These are phyloP conservation scores for Penicillium nordicum DNA, from an alignment of 2,329 filamentous ascomycete species.

Conservation along the genomic window DNA sequence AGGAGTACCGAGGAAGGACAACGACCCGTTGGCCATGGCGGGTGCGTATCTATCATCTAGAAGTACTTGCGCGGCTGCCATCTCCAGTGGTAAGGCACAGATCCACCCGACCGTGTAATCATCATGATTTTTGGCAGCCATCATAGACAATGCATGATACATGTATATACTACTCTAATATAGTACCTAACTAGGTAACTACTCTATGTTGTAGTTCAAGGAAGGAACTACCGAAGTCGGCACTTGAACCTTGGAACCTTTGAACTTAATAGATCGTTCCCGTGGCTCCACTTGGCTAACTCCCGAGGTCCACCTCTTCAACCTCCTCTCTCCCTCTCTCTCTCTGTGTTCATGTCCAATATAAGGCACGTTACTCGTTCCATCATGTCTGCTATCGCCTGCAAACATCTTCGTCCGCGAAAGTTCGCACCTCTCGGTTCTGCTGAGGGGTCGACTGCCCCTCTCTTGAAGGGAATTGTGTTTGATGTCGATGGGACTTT, in stretches of 20 bases:
- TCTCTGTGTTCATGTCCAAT: neutral
- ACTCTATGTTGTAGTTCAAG: too few relatives aligned
- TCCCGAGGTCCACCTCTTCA: neutral
- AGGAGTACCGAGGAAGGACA: too few relatives aligned
- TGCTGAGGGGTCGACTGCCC: conserved; percentile 32
- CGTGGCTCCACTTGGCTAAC: conserved; percentile 2
- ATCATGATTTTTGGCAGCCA: too few relatives aligned
- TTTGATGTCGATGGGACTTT: conserved; percentile 96
- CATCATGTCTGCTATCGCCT: conserved; percentile 24
- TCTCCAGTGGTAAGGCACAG: too few relatives aligned
- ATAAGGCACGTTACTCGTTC: neutral
- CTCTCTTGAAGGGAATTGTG: conserved; percentile 58
- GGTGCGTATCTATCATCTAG: too few relatives aligned
- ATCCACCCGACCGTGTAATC: too few relatives aligned
- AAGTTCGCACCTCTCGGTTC: conserved; percentile 52
- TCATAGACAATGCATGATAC: too few relatives aligned
- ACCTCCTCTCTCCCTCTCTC: neutral
- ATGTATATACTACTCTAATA: too few relatives aligned
- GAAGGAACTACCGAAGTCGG: neutral
- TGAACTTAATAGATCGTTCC: neutral
- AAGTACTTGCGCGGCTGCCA: too few relatives aligned
- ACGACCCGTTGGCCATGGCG: too few relatives aligned
- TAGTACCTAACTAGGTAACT: too few relatives aligned
- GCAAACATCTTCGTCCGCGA: conserved; percentile 33
- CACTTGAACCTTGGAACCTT: neutral